Percentiles rank a stretch among this genome's conserved stretches.
Conservation (phyloP, 148 eudicot genomes). For the Silene latifolia region DNA sequence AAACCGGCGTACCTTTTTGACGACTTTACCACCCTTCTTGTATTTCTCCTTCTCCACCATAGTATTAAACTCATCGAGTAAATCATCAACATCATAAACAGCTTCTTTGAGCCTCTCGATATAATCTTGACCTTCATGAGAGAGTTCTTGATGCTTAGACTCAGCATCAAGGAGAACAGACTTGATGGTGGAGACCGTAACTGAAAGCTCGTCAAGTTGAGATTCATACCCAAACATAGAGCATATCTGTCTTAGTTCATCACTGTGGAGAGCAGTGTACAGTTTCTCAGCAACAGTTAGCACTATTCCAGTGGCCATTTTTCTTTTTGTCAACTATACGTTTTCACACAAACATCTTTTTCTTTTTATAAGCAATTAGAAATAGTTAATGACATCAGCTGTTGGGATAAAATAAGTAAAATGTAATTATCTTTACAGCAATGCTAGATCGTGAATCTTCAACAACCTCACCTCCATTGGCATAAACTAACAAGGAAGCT, state of each 20-base stretch:
- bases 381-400: background rate
- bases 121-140: background rate
- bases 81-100: background rate
- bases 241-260: background rate
- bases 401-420: background rate
- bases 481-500: background rate
- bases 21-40: background rate
- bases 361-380: background rate
- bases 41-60: background rate
- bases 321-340: background rate
- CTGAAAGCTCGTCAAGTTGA: background rate
- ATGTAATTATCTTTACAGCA: background rate
- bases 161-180: background rate
- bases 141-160: background rate
- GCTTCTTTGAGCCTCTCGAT: background rate
- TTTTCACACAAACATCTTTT: background rate
- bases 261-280: background rate
- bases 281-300: background rate
- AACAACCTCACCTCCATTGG: background rate
- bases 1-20: constrained; percentile 5
- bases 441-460: background rate
- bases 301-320: background rate
- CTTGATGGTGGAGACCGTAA: background rate
- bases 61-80: background rate
- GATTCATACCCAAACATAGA: background rate